Percentiles rank a stretch among this genome's conserved stretches.
Evolutionary conservation across 805 yeast species (phyloP).

Genomic region (Starmerella gropengiesseri): DNA sequence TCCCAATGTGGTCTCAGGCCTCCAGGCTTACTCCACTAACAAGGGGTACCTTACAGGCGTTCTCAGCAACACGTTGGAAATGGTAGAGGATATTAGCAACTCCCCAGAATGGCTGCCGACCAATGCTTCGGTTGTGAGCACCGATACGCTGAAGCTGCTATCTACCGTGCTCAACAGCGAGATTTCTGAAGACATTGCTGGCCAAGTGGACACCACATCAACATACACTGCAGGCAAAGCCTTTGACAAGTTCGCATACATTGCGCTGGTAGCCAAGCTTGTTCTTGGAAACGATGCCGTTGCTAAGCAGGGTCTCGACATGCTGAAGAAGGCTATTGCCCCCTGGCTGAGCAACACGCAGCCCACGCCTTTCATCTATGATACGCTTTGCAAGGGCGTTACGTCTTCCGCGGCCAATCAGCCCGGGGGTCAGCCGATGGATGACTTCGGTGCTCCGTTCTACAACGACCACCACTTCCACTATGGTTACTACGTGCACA

Average conservation of each 20-base stretch:
- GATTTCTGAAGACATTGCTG: constrained; percentile 42
- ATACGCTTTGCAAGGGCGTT: constrained; percentile 44
- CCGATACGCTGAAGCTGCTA: constrained; percentile 36
- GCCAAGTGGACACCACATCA: constrained; percentile 59
- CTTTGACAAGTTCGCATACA: constrained; percentile 81
- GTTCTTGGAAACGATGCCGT: constrained; percentile 47
- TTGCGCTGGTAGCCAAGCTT: constrained; percentile 60
- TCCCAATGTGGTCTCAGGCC: constrained; percentile 24
- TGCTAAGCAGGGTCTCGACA: constrained; percentile 42
- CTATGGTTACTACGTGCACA: constrained; percentile 71
- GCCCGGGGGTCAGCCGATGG: constrained; percentile 35
- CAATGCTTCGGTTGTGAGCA: constrained; percentile 33
- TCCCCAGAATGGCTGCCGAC: constrained; percentile 49
- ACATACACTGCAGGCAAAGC: constrained; percentile 87
- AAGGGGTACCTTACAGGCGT: constrained; percentile 34
- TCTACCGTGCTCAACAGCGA: constrained; percentile 43
- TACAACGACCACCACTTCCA: constrained; percentile 86
- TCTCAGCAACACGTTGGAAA: constrained; percentile 27
- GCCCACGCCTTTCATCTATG: constrained; percentile 63
- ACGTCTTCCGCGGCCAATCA: constrained; percentile 40
- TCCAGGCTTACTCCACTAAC: constrained; percentile 39
- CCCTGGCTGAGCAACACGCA: constrained; percentile 63
- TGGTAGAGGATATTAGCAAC: constrained; percentile 34
- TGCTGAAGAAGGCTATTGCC: constrained; percentile 55
- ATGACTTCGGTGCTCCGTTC: constrained; percentile 67